Percentiles rank a stretch among this genome's conserved stretches.
These are phyloP conservation scores for Lycium barbarum DNA, from an alignment of 257 asterid genomes.

Conservation along the genomic window DNA sequence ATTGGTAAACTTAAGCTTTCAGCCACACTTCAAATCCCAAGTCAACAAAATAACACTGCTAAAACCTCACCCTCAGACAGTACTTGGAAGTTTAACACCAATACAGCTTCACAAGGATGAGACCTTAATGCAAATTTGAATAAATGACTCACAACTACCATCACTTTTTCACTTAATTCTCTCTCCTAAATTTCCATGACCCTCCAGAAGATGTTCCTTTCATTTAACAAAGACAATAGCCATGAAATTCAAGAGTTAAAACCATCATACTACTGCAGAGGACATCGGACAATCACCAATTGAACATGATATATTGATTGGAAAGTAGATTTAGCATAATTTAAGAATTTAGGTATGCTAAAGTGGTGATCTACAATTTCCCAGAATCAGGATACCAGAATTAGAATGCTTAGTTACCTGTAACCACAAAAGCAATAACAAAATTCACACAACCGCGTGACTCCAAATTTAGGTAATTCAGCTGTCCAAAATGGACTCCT, in stretches of 20 bases:
- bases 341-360: constrained; percentile 2
- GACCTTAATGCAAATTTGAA: neutral
- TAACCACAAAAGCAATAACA: no score
- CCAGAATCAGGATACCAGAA: neutral
- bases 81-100: neutral
- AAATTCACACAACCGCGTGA: no score
- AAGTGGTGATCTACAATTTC: neutral
- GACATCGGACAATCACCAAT: neutral
- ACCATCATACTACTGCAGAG: neutral
- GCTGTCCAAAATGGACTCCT: no score
- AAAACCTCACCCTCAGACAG: neutral
- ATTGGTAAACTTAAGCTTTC: neutral
- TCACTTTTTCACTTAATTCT: neutral
- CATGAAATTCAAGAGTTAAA: neutral
- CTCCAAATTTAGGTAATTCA: no score
- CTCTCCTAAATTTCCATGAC: neutral
- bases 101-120: neutral
- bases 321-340: neutral
- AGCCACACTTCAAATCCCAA: neutral
- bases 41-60: neutral
- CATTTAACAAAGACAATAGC: neutral
- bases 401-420: no score
- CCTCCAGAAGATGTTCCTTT: neutral
- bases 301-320: neutral
- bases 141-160: neutral